phyloP scores from a whole-genome alignment of 2,329 filamentous ascomycete genomes.

The Nemania serpens region DNA sequence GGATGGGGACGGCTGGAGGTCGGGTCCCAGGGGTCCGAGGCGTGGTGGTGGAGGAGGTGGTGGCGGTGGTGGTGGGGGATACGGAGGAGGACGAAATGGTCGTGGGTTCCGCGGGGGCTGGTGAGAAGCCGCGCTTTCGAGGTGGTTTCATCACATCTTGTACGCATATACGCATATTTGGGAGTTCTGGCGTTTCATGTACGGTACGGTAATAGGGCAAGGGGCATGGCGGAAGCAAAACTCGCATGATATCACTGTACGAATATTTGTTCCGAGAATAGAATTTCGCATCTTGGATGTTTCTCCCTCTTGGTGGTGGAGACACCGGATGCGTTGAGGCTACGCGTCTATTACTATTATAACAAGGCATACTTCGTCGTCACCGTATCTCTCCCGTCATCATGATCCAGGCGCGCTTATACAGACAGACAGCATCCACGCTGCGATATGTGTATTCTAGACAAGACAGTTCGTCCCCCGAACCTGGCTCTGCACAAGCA shows the following conservation, averaged over 20 bases:
- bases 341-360: conserved; percentile 26
- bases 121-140: conserved; percentile 4
- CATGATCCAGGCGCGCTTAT: neutral
- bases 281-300: conserved; percentile 13
- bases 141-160: neutral
- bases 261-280: conserved; percentile 20
- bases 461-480: neutral
- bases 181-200: conserved; percentile 38
- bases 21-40: conserved; percentile 55
- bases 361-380: conserved; percentile 10
- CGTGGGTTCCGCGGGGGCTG: conserved; percentile 53
- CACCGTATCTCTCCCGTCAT: neutral
- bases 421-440: neutral
- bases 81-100: conserved; percentile 42
- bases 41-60: conserved; percentile 58
- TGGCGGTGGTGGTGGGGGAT: conserved; percentile 51
- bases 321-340: neutral
- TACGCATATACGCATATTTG: conserved; percentile 30
- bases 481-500: neutral
- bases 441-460: neutral
- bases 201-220: conserved; percentile 11
- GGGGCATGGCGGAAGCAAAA: conserved; percentile 20
- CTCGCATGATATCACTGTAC: conserved; percentile 31
- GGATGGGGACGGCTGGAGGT: conserved; percentile 49
- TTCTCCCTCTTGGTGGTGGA: neutral